phyloP scores from a whole-genome alignment of 208 protist species.

The Trypanosoma lewisi region DNA sequence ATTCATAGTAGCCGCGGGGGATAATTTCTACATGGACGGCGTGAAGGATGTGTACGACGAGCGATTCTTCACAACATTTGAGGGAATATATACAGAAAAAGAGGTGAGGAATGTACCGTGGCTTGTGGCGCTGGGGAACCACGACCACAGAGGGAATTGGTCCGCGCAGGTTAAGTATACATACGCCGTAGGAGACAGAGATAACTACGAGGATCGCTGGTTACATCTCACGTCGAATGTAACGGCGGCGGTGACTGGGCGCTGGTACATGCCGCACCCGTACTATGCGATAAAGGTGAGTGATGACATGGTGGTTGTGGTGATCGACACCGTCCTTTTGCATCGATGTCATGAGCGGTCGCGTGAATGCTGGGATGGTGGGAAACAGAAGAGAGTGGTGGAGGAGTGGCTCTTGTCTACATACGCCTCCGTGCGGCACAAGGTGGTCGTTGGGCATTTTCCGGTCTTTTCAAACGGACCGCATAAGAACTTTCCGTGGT shows the following conservation, averaged over 20 bases:
- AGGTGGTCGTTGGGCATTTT: constrained; percentile 54
- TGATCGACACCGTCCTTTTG: constrained; percentile 37
- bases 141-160: constrained; percentile 41
- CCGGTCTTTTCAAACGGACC: constrained; percentile 42
- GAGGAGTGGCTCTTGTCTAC: constrained; percentile 29
- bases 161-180: constrained; percentile 32
- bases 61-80: constrained; percentile 36
- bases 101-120: constrained; percentile 28
- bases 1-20: constrained; percentile 44
- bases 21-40: constrained; percentile 48
- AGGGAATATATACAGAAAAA: constrained; percentile 26
- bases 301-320: constrained; percentile 26
- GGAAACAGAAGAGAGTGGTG: constrained; percentile 24
- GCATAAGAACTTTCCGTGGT: constrained; percentile 34
- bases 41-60: constrained; percentile 20
- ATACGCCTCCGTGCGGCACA: constrained; percentile 22
- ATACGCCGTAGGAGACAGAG: constrained; percentile 3
- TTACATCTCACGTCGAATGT: background rate
- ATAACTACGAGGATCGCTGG: constrained; percentile 3
- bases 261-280: constrained; percentile 35
- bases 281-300: constrained; percentile 32
- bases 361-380: constrained; percentile 24
- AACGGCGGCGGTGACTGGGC: constrained; percentile 6
- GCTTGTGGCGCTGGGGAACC: constrained; percentile 47
- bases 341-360: constrained; percentile 18